phyloP scores from a whole-genome alignment of 1,139 yeast species.

The Pichia sp. region DNA sequence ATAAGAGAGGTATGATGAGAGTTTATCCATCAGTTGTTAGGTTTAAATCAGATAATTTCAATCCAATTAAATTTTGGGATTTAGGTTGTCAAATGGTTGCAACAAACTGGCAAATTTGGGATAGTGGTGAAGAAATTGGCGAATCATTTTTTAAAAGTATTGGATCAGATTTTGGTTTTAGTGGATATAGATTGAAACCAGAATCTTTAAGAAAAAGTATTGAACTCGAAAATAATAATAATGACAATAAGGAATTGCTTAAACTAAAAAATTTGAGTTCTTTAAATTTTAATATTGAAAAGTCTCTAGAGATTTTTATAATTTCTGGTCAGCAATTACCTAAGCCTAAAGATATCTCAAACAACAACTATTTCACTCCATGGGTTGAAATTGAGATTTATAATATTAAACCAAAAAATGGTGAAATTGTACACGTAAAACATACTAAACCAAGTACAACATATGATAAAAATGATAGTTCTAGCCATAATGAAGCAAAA shows the following conservation, averaged over 20 bases:
- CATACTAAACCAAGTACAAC: neutral
- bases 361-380: constrained; percentile 44
- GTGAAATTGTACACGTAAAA: constrained; percentile 6
- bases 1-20: constrained; percentile 67
- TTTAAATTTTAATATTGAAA: constrained; percentile 13
- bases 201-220: constrained; percentile 5
- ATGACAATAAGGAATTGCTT: constrained; percentile 17
- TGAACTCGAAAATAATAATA: constrained; percentile 23
- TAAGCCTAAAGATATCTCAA: constrained; percentile 46
- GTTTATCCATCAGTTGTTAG: constrained; percentile 81
- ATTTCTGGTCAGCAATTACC: constrained; percentile 87
- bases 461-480: too few species aligned
- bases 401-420: constrained; percentile 30
- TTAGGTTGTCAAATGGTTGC: constrained; percentile 93
- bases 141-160: constrained; percentile 62
- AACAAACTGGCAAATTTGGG: constrained; percentile 94
- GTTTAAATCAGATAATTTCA: constrained; percentile 71
- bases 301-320: constrained; percentile 39
- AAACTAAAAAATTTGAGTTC: constrained; percentile 11
- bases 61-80: constrained; percentile 74
- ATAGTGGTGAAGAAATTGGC: constrained; percentile 83
- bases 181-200: constrained; percentile 82
- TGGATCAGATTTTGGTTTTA: constrained; percentile 33
- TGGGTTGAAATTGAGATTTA: constrained; percentile 51
- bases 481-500: neutral